Evolutionary conservation across 345 rosid species (phyloP).

Genomic region (Gossypium stocksii): DNA sequence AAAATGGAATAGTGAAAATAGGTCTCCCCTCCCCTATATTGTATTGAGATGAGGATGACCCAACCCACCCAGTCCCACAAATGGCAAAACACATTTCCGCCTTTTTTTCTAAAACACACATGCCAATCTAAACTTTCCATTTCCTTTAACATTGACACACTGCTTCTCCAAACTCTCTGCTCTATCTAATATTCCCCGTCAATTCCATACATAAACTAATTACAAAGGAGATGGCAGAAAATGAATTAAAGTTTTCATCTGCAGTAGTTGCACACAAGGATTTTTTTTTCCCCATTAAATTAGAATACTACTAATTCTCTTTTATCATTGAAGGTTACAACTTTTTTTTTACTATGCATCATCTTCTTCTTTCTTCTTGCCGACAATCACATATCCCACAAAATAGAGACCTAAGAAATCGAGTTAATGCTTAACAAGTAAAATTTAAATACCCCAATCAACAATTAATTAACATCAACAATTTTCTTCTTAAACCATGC

Average conservation of each 20-base stretch:
- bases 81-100: too few species aligned
- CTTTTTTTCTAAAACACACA: too few species aligned
- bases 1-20: too few species aligned
- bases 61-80: too few species aligned
- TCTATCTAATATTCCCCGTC: too few species aligned
- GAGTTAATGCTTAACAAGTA: slow-evolving; percentile 12
- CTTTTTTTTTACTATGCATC: neutral
- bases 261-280: neutral
- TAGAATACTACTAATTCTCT: neutral
- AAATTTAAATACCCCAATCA: neutral
- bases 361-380: neutral
- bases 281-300: neutral
- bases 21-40: too few species aligned
- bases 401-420: neutral
- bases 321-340: slow-evolving; percentile 10
- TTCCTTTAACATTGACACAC: too few species aligned
- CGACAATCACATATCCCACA: slow-evolving; percentile 6
- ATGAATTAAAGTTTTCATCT: too few species aligned
- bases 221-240: neutral
- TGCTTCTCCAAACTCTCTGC: too few species aligned
- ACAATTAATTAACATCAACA: neutral
- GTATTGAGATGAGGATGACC: too few species aligned
- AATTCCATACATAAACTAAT: neutral
- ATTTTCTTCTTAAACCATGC: neutral
- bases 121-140: too few species aligned